Evolutionary conservation across 192 early-diverging fungal genomes (phyloP), one percentile per base, ranked within the genome.

Genomic region (Irineochytrium annulatum): DNA sequence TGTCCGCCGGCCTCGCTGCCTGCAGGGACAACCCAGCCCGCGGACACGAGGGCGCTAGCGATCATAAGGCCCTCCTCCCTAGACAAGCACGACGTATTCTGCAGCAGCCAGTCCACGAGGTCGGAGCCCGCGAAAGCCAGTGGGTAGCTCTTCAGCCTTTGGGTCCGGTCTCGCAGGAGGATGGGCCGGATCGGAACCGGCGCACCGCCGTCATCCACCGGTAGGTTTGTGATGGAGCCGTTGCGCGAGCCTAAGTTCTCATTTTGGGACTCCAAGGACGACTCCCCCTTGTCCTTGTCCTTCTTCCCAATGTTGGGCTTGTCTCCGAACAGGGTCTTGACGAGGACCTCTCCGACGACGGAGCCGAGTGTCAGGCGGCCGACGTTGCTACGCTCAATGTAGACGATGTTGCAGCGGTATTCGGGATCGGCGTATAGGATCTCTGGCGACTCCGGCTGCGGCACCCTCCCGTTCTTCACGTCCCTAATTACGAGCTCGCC

Each of bases 1-100:
- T n/a, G n/a, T n/a, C n/a, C n/a, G n/a, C n/a, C n/a, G n/a, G n/a
- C n/a, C n/a, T n/a, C n/a, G n/a, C n/a, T n/a, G n/a, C n/a, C n/a
- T n/a, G n/a, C n/a, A n/a, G n/a, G n/a, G n/a, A n/a, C n/a, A 34
- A 77, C 57, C 75, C 75, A 77, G 8, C 58, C 67, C 6, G 22
- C 20, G 17, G 39, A 8, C 41, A 70, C 16, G 67, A 73, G 73
- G 20, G 27, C 17, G 35, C 19, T 19, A 3, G 65, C 71, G 31
- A 77, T 30, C 1, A 35, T 1, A 5, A 73, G 29, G 11, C 52
- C 66, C 43, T 77, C 75, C 11, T 46, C 35, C 4, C 54, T 45
- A 4, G 67, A 52, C 14, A 70, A 35, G 29, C 49, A 53, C 20
- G 59, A 30, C 5, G 65, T 61, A 41, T 54, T 22, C 3, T 34